Conservation (phyloP, 2,329 filamentous ascomycete species). For the Annulohypoxylon truncatum region DNA sequence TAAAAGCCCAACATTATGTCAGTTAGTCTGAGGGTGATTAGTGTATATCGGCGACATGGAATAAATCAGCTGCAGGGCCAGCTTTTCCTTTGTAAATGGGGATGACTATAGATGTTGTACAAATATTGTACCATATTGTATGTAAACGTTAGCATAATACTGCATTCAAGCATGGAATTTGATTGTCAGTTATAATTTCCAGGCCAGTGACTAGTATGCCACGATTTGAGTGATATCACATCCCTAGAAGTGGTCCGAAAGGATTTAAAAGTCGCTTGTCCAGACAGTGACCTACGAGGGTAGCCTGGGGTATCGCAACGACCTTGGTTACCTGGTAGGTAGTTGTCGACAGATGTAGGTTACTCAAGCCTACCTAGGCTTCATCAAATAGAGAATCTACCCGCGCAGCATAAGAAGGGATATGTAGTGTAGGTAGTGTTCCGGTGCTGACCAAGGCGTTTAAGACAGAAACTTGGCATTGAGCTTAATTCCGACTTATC, state of each 20-base stretch:
- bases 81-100: constrained; percentile 20
- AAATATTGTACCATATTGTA: constrained; percentile 24
- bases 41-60: not conserved
- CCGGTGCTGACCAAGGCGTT: not conserved
- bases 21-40: not conserved
- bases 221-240: not conserved
- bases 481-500: constrained; percentile 18
- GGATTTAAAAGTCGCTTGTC: not conserved
- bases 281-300: too few relatives aligned
- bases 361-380: too few relatives aligned
- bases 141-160: constrained; percentile 6
- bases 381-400: too few relatives aligned
- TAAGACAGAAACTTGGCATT: constrained; percentile 11
- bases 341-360: too few relatives aligned
- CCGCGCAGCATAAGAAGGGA: too few relatives aligned
- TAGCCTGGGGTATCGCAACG: too few relatives aligned
- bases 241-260: not conserved
- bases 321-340: too few relatives aligned
- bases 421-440: not conserved
- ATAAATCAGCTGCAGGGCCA: constrained; percentile 21
- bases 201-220: not conserved
- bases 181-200: not conserved
- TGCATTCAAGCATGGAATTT: not conserved
- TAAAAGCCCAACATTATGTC: constrained; percentile 53
- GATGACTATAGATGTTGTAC: constrained; percentile 16